These are phyloP conservation scores for Diddensiella santjacobensis DNA, from an alignment of 805 yeast species.

Conservation along the genomic window DNA sequence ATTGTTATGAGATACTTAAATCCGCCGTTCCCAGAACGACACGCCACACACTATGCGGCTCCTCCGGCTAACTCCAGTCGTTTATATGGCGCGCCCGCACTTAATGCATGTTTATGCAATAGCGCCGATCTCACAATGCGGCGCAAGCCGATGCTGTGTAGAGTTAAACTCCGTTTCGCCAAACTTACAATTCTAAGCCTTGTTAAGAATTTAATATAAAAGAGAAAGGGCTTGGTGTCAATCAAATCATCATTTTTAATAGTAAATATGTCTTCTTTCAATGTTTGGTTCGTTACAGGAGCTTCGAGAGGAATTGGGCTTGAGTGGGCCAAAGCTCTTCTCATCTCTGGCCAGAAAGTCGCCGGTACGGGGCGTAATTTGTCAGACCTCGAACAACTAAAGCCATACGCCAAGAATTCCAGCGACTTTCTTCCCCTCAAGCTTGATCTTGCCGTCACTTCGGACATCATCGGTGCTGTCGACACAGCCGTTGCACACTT, in stretches of 20 bases:
- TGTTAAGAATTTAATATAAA: too few species aligned
- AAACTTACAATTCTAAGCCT: too few species aligned
- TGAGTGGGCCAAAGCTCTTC: neutral
- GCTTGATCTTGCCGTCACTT: neutral
- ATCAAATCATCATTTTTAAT: too few species aligned
- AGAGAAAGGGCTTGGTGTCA: too few species aligned
- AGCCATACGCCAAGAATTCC: neutral
- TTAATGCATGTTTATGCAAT: neutral
- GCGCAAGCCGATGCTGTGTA: too few species aligned
- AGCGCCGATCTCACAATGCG: neutral
- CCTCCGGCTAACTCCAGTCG: neutral
- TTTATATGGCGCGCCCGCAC: neutral
- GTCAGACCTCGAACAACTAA: neutral
- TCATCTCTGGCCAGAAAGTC: neutral
- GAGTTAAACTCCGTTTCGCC: too few species aligned
- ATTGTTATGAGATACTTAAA: too few species aligned
- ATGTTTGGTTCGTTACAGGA: slow-evolving; percentile 10
- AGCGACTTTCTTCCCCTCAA: neutral
- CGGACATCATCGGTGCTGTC: neutral
- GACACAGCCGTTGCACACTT: neutral
- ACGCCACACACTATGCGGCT: too few species aligned
- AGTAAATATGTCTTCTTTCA: slow-evolving; percentile 2
- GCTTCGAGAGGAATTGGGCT: slow-evolving; percentile 1
- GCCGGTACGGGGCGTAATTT: neutral
- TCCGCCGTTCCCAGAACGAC: too few species aligned